These are phyloP conservation scores for Linum lewisii DNA, from an alignment of 345 rosid genomes.

Conservation along the genomic window DNA sequence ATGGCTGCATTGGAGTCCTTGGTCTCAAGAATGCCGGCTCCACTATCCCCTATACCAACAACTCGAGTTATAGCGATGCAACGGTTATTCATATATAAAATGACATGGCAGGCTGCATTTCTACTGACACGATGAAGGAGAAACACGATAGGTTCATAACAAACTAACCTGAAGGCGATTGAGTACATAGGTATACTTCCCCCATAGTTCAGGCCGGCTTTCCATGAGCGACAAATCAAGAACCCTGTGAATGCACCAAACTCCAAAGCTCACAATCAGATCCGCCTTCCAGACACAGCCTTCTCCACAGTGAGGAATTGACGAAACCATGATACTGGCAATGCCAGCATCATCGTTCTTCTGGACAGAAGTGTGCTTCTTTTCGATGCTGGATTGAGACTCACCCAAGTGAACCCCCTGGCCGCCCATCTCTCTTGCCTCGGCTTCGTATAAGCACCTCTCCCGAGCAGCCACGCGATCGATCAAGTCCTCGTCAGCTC, in stretches of 20 bases:
- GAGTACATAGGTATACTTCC: constrained; percentile 87
- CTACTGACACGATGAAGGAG: no score
- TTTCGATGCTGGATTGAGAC: constrained; percentile 25
- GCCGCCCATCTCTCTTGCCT: constrained; percentile 50
- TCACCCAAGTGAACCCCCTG: constrained; percentile 39
- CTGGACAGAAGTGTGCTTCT: constrained; percentile 19
- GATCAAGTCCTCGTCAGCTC: constrained; percentile 85
- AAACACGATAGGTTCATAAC: no score
- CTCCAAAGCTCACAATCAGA: constrained; percentile 81
- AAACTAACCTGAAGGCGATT: constrained; percentile 89
- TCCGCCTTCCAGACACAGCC: constrained; percentile 84
- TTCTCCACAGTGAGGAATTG: constrained; percentile 87
- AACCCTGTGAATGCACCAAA: constrained; percentile 93
- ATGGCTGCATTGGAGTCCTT: constrained; percentile 57
- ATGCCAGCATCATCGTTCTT: constrained; percentile 24
- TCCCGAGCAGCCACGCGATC: constrained; percentile 90
- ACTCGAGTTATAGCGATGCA: no score
- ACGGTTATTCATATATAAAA: no score
- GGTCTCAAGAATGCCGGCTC: constrained; percentile 77
- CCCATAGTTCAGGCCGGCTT: constrained; percentile 98
- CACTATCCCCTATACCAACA: constrained; percentile 56
- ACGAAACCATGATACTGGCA: constrained; percentile 33
- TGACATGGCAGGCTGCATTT: no score
- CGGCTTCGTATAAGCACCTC: constrained; percentile 58
- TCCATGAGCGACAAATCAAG: constrained; percentile 89